Base-by-base conservation (phyloP, 164 flowering plant genomes). In the Tetrastigma voinierianum region DNA sequence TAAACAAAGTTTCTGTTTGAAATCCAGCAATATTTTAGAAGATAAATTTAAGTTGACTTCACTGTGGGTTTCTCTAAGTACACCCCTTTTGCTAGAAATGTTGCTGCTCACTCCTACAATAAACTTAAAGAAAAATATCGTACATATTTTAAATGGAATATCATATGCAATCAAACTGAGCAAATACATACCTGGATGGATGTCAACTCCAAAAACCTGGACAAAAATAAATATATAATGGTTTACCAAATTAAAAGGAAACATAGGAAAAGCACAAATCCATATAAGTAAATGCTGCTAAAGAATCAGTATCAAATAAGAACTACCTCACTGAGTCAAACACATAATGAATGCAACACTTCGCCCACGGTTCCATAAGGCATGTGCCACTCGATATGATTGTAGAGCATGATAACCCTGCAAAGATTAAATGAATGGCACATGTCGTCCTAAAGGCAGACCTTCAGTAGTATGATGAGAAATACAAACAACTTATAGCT, bases 151-250 rank as follows among this genome's bases (percentile, higher is more conserved):
- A 3, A 67, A 58, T 12, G 25, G 43, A 9, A 58, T 18, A 8
- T 7, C 32, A n/a, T 16, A 46, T 15, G 40, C 14, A 51, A 23
- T 15, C 3, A 45, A 57, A 46, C 40, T 45, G 17, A 40, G 6
- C 7, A 10, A 11, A 19, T 53, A 51, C 46, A 48, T 73, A 92
- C 96, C 97, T 73, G 97, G 97, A 73, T 92, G 97, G 63, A 92
- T 92, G 74, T 92, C 96, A 61, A 92, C 84, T 57, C 84, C n/a
- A n/a, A 90, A 92, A 62, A 88, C 97, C 97, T 92, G 70, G 58
- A 61, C 9, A 46, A 58, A 57, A 24, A 64, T 45, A 60, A 24
- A 62, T 14, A 61, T 66, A 11, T 18, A 20, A 25, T 1, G 46
- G 13, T 45, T n/a, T 20, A 40, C 13, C 4, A 55, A 11, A 59